phyloP scores from a whole-genome alignment of 805 yeast genomes.

The Scheffersomyces ergatensis region DNA sequence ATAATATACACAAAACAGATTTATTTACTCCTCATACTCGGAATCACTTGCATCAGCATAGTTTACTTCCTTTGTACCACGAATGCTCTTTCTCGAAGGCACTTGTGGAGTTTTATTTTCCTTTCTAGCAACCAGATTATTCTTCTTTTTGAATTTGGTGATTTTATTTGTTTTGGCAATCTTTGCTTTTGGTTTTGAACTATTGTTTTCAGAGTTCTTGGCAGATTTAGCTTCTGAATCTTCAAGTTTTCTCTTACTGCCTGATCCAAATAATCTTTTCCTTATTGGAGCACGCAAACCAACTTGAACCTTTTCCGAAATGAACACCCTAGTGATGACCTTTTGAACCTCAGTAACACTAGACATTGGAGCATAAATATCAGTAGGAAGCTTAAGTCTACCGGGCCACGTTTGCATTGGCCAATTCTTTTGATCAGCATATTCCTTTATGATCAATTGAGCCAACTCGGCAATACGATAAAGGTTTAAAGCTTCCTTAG shows the following conservation, averaged over 20 bases:
- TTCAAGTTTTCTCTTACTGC: conserved; percentile 14
- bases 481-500: conserved; percentile 37
- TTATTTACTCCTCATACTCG: conserved; percentile 5
- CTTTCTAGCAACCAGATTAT: not conserved
- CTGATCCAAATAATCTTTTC: conserved; percentile 15
- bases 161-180: conserved; percentile 11
- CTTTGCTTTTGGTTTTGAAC: conserved; percentile 4
- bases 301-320: conserved; percentile 46
- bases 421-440: conserved; percentile 63
- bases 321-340: conserved; percentile 52
- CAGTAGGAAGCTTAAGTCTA: conserved; percentile 65
- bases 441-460: conserved; percentile 60
- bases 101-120: conserved; percentile 4
- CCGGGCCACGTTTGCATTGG: conserved; percentile 80
- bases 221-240: not conserved
- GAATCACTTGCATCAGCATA: conserved; percentile 23
- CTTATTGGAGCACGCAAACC: conserved; percentile 30
- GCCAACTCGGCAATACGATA: conserved; percentile 73
- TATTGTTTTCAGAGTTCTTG: conserved; percentile 9
- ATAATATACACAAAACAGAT: too few relatives aligned
- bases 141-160: conserved; percentile 13
- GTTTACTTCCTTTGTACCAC: conserved; percentile 30
- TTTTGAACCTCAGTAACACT: conserved; percentile 57
- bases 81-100: conserved; percentile 44
- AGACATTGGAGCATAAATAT: conserved; percentile 62